A percentile compares a stretch with the other conserved stretches of the same genome.
phyloP scores from a whole-genome alignment of 805 yeast genomes.

The Candida peoriensis region DNA sequence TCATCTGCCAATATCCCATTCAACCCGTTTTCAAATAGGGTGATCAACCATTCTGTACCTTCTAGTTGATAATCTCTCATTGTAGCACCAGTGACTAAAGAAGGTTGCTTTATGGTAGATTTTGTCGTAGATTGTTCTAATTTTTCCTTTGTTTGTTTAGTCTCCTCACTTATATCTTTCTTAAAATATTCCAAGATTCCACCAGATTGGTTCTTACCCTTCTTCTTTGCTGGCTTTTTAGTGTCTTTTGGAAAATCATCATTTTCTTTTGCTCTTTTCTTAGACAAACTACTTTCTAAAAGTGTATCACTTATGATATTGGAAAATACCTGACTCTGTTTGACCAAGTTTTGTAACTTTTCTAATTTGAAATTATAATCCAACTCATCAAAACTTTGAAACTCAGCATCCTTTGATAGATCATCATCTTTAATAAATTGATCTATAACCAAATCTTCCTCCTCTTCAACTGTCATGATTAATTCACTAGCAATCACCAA shows the following conservation, averaged over 20 bases:
- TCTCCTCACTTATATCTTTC: constrained; percentile 13
- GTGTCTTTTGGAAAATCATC: constrained; percentile 17
- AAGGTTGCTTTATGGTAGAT: constrained; percentile 43
- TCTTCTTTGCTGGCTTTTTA: constrained; percentile 19
- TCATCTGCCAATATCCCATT: constrained; percentile 97
- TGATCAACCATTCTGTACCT: constrained; percentile 87
- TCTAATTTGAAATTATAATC: constrained; percentile 55
- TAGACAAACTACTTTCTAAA: constrained; percentile 40
- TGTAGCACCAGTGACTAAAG: constrained; percentile 46
- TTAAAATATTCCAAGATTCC: constrained; percentile 21
- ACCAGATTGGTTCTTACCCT: constrained; percentile 19
- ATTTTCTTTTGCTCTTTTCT: constrained; percentile 23
- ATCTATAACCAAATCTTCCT: constrained; percentile 19
- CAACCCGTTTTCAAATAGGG: constrained; percentile 86
- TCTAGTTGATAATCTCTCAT: constrained; percentile 83
- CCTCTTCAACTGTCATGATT: constrained; percentile 11
- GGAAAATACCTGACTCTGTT: constrained; percentile 83
- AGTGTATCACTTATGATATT: constrained; percentile 80
- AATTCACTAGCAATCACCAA: background rate
- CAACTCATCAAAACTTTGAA: constrained; percentile 31
- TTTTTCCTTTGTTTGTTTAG: constrained; percentile 20
- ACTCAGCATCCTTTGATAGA: constrained; percentile 9
- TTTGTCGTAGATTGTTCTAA: constrained; percentile 9
- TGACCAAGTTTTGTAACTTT: constrained; percentile 69
- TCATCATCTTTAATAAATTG: constrained; percentile 12